Conservation (phyloP, 805 yeast species). For the Jamesozyma piceae region DNA sequence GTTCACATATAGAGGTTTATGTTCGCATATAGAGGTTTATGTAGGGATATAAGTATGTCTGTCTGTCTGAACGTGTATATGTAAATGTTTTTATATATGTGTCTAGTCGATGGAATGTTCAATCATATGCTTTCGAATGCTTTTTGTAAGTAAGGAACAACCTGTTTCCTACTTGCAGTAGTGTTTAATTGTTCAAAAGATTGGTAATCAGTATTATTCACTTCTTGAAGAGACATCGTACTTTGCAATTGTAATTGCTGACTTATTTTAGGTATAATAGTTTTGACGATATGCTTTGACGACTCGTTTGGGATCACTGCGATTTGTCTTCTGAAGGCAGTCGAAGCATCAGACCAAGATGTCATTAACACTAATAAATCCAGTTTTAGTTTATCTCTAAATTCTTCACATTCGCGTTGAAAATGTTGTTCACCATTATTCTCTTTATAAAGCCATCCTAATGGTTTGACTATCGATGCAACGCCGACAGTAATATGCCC, state of each 20-base stretch:
- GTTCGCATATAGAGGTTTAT: no score
- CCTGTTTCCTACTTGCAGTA: constrained; percentile 73
- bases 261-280: constrained; percentile 2
- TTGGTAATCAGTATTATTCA: background rate
- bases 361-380: constrained; percentile 43
- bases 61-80: background rate
- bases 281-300: constrained; percentile 9
- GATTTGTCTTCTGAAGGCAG: constrained; percentile 38
- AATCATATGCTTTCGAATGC: constrained; percentile 12
- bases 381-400: constrained; percentile 27
- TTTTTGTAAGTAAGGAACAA: constrained; percentile 49
- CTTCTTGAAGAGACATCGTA: background rate
- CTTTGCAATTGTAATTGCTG: background rate
- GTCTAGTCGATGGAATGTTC: constrained; percentile 27
- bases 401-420: constrained; percentile 16
- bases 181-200: constrained; percentile 42
- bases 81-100: background rate
- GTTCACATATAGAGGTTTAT: no score
- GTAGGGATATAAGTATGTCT: background rate
- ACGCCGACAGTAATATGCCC: constrained; percentile 49
- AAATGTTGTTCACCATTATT: constrained; percentile 24
- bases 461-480: constrained; percentile 60
- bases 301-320: constrained; percentile 21
- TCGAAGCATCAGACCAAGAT: constrained; percentile 28
- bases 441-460: constrained; percentile 40